Conservation (phyloP, 2,329 filamentous ascomycete species). For the Hymenoscyphus infarciens region DNA sequence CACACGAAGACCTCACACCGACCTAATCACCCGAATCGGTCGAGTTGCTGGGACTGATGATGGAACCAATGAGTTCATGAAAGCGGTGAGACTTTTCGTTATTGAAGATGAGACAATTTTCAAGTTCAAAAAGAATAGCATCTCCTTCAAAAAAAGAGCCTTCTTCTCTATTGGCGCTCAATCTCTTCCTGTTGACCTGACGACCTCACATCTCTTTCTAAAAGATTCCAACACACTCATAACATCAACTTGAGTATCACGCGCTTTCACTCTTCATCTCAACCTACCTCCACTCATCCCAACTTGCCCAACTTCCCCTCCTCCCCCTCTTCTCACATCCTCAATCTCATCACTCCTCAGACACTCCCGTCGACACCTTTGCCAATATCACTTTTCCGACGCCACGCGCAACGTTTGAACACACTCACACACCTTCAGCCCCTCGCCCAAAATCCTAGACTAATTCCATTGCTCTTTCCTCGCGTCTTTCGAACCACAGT, state of each 20-base stretch:
- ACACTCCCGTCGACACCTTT: background rate
- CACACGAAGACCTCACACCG: background rate
- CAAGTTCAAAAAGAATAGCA: background rate
- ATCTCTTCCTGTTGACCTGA: background rate
- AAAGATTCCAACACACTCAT: background rate
- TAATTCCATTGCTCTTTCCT: background rate
- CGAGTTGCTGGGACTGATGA: background rate
- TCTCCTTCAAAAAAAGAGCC: background rate
- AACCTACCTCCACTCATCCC: background rate
- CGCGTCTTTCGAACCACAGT: conserved; percentile 10
- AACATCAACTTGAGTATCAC: background rate
- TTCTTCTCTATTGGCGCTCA: background rate
- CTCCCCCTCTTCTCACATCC: background rate
- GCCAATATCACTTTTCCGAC: background rate
- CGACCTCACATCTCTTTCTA: background rate
- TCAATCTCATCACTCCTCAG: background rate
- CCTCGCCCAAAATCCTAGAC: background rate
- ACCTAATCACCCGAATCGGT: background rate
- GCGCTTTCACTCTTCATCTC: background rate
- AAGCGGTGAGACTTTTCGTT: background rate
- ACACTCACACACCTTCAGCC: background rate
- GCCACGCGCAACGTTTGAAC: background rate
- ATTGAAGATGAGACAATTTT: background rate
- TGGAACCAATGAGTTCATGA: background rate
- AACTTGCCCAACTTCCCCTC: background rate